Conservation (phyloP, 306 rosid species). For the Luffa acutangula region DNA sequence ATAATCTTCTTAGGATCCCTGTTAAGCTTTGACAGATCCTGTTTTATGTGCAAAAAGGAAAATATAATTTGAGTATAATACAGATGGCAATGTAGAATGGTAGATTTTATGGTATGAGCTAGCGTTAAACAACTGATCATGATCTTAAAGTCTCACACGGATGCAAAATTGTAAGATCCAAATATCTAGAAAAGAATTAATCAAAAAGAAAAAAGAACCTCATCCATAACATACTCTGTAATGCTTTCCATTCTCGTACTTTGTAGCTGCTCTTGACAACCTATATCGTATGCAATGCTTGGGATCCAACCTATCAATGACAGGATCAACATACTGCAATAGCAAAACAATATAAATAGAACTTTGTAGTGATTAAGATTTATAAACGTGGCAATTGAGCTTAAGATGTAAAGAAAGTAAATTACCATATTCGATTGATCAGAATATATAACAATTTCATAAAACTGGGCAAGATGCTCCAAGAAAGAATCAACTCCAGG, state of each 20-base stretch:
- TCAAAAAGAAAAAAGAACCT: slow-evolving; percentile 6
- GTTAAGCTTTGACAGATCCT: slow-evolving; percentile 90
- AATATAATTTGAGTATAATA: neutral
- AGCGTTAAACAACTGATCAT: neutral
- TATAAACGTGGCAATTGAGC: neutral
- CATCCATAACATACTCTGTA: slow-evolving; percentile 53
- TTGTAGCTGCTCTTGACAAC: slow-evolving; percentile 87
- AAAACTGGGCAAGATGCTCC: slow-evolving; percentile 88
- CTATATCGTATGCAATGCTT: slow-evolving; percentile 72
- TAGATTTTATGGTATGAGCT: neutral
- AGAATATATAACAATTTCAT: slow-evolving; percentile 71
- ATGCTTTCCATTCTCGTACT: slow-evolving; percentile 83
- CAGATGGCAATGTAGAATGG: neutral
- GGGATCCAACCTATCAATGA: slow-evolving; percentile 77
- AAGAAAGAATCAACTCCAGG: slow-evolving; percentile 97
- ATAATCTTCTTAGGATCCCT: slow-evolving; percentile 76
- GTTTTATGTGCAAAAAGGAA: slow-evolving; percentile 4
- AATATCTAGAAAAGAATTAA: neutral
- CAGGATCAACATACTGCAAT: slow-evolving; percentile 90
- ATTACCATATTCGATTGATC: slow-evolving; percentile 86
- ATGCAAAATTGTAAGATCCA: slow-evolving; percentile 1
- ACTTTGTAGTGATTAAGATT: slow-evolving; percentile 1
- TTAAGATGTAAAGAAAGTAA: slow-evolving; percentile 13
- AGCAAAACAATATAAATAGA: slow-evolving; percentile 11
- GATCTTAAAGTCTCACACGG: neutral